A percentile compares a stretch with the other conserved stretches of the same genome.
These are phyloP conservation scores for Capsicum baccatum DNA, from an alignment of 257 asterid species.

Conservation along the genomic window DNA sequence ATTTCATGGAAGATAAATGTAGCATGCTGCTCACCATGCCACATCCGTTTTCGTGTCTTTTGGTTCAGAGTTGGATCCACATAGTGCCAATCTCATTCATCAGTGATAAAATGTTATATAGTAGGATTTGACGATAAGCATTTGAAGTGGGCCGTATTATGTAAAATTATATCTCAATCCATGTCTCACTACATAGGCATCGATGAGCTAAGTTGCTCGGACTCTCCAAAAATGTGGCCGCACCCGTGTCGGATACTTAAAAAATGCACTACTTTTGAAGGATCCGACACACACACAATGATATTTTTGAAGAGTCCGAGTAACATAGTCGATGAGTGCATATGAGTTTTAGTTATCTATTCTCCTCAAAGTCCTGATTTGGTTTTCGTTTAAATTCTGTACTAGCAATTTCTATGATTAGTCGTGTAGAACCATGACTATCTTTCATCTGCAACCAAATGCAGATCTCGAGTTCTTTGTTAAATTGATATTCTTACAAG, in stretches of 20 bases:
- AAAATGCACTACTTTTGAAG: too few relatives aligned
- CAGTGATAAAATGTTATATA: not conserved
- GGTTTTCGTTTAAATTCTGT: not conserved
- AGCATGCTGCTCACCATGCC: constrained; percentile 4
- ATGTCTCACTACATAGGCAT: not conserved
- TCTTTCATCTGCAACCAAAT: not conserved
- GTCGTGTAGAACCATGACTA: not conserved
- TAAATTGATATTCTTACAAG: constrained; percentile 21
- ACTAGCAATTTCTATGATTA: constrained; percentile 1
- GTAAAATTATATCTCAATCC: not conserved
- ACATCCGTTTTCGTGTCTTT: too few relatives aligned
- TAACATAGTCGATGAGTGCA: not conserved
- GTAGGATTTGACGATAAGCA: not conserved
- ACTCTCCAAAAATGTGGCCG: too few relatives aligned
- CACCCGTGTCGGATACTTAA: too few relatives aligned
- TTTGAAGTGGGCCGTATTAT: not conserved
- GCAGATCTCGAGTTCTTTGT: not conserved
- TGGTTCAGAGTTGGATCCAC: too few relatives aligned
- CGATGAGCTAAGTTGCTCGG: not conserved
- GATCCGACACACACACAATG: too few relatives aligned
- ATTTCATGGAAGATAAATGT: constrained; percentile 17
- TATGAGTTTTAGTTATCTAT: not conserved
- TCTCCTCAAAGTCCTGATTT: constrained; percentile 23
- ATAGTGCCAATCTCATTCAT: not conserved
- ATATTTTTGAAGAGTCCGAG: too few relatives aligned